Percentiles rank a stretch among this genome's conserved stretches.
phyloP scores from a whole-genome alignment of 306 rosid genomes.

The Sophora flavescens region DNA sequence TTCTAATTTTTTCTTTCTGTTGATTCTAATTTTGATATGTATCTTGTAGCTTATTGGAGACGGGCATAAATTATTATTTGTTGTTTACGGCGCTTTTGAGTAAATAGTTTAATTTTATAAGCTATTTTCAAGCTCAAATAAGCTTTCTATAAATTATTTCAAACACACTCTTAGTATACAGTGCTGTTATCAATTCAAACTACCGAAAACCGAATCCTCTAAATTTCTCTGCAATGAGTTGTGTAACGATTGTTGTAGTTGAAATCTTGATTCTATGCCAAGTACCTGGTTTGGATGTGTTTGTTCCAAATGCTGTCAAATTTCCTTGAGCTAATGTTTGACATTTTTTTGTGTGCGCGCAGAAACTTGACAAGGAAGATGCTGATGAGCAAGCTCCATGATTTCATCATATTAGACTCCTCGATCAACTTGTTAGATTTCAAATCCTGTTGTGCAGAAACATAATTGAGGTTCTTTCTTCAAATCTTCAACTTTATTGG shows the following conservation, averaged over 20 bases:
- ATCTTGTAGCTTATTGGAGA: background rate
- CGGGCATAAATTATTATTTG: background rate
- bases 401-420: constrained; percentile 26
- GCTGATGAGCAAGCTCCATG: constrained; percentile 59
- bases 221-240: background rate
- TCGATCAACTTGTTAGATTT: constrained; percentile 20
- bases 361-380: constrained; percentile 59
- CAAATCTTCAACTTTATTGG: constrained; percentile 17
- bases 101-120: too few species aligned
- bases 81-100: background rate
- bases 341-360: constrained; percentile 44
- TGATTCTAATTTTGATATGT: background rate
- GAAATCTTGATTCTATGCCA: constrained; percentile 23
- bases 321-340: constrained; percentile 19
- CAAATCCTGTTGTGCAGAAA: constrained; percentile 42
- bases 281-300: constrained; percentile 22
- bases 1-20: background rate
- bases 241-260: constrained; percentile 11
- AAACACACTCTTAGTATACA: too few species aligned
- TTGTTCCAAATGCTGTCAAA: background rate
- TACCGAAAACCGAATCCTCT: background rate
- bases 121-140: too few species aligned
- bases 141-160: too few species aligned
- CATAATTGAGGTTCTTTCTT: constrained; percentile 35
- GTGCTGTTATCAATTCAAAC: background rate